phyloP scores from a whole-genome alignment of 225 moss, liverwort and hornwort species.

The Lunularia cruciata region DNA sequence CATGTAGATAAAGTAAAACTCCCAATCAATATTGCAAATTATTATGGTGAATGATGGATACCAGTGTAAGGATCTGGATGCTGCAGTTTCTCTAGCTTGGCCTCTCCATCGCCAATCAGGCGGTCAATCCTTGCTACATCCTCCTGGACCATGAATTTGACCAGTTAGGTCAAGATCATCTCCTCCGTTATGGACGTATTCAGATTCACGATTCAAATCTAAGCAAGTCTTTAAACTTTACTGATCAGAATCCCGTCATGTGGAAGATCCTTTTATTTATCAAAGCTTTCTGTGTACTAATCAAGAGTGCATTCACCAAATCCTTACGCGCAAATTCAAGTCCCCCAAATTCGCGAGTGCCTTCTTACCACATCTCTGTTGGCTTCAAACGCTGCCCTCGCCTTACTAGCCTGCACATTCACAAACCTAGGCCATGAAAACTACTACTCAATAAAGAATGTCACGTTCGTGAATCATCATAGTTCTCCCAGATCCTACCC shows the following conservation, averaged over 20 bases:
- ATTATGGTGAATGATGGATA: constrained; percentile 12
- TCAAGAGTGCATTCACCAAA: too few relatives aligned
- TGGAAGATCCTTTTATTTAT: too few relatives aligned
- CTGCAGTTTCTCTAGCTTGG: constrained; percentile 55
- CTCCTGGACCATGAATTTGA: constrained; percentile 41
- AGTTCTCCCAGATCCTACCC: too few relatives aligned
- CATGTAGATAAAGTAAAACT: background rate
- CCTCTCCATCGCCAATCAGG: constrained; percentile 69
- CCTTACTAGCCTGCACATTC: constrained; percentile 69
- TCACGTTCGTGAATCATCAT: too few relatives aligned
- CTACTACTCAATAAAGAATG: too few relatives aligned
- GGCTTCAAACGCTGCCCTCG: constrained; percentile 69
- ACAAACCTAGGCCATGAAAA: background rate
- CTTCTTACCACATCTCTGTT: constrained; percentile 79
- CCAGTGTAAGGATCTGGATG: constrained; percentile 91
- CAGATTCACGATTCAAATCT: background rate
- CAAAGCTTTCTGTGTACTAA: too few relatives aligned
- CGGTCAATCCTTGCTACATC: constrained; percentile 77
- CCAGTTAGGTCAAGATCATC: constrained; percentile 17
- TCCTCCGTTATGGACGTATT: background rate
- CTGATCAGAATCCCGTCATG: background rate
- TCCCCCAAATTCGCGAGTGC: background rate
- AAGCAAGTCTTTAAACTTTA: background rate
- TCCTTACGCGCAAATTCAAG: background rate
- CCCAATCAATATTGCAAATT: background rate